Percentiles rank a stretch among this genome's conserved stretches.
These are phyloP conservation scores for Cystobasidium slooffiae DNA, from an alignment of 1,284 basidiomycete species.

Conservation along the genomic window DNA sequence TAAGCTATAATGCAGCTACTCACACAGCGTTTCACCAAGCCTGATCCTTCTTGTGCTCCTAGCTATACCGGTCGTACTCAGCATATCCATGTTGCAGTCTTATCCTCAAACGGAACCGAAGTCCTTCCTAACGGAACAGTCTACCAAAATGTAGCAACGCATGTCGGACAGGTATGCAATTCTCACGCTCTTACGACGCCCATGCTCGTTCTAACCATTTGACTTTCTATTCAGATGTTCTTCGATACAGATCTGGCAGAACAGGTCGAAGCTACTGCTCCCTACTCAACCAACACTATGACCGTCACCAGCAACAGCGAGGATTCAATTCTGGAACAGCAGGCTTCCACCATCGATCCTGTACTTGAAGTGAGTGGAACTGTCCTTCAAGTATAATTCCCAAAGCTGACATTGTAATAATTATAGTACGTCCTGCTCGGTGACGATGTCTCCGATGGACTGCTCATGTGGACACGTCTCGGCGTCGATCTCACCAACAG, in stretches of 20 bases:
- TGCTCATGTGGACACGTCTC: slow-evolving; percentile 24
- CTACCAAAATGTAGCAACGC: slow-evolving; percentile 8
- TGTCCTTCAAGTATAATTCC: background rate
- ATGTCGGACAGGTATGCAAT: slow-evolving; percentile 16
- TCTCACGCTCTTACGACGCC: background rate
- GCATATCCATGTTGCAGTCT: slow-evolving; percentile 23
- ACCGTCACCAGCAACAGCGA: slow-evolving; percentile 14
- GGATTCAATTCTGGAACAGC: slow-evolving; percentile 11
- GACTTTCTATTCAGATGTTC: slow-evolving; percentile 4
- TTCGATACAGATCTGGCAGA: slow-evolving; percentile 16
- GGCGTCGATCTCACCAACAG: slow-evolving; percentile 16
- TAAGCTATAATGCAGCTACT: background rate
- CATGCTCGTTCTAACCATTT: background rate
- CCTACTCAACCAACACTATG: slow-evolving; percentile 19
- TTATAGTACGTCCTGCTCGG: slow-evolving; percentile 20
- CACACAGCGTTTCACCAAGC: background rate
- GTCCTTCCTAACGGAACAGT: slow-evolving; percentile 8
- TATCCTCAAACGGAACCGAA: background rate
- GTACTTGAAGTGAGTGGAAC: background rate
- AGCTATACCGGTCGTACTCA: slow-evolving; percentile 18
- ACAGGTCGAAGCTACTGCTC: slow-evolving; percentile 7
- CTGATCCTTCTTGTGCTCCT: background rate
- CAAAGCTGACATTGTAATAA: background rate
- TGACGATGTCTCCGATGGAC: slow-evolving; percentile 14
- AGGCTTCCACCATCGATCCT: slow-evolving; percentile 23